These are phyloP conservation scores for Russula griseocarnosa DNA, from an alignment of 768 basidiomycete genomes.

Conservation along the genomic window DNA sequence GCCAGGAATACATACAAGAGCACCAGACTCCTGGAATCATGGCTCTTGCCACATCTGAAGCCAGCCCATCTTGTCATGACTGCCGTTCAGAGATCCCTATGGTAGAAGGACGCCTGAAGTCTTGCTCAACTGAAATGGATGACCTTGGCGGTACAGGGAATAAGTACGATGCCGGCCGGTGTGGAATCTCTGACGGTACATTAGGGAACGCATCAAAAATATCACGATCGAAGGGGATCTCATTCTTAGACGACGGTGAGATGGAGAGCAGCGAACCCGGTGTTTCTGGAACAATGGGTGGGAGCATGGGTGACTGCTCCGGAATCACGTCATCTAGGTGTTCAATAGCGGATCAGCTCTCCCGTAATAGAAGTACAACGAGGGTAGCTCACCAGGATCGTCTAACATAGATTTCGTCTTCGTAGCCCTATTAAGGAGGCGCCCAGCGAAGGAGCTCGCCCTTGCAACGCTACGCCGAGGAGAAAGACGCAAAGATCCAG, in stretches of 20 bases:
- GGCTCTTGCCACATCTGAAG: constrained; percentile 6
- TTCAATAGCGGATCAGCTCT: neutral
- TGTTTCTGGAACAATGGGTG: constrained; percentile 30
- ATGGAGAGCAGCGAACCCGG: constrained; percentile 38
- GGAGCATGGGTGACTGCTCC: constrained; percentile 24
- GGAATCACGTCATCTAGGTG: constrained; percentile 23
- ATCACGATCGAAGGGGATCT: constrained; percentile 52
- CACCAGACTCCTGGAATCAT: neutral
- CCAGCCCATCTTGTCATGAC: constrained; percentile 10
- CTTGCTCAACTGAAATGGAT: neutral
- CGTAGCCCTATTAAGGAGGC: constrained; percentile 25
- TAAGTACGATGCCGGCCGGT: constrained; percentile 16
- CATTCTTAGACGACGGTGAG: constrained; percentile 37
- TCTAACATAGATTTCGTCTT: constrained; percentile 27
- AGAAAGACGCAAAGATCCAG: constrained; percentile 24
- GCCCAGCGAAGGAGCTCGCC: constrained; percentile 28
- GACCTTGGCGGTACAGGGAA: constrained; percentile 19
- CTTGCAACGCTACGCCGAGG: constrained; percentile 27
- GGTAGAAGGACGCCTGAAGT: constrained; percentile 18
- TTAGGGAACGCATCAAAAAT: constrained; percentile 71
- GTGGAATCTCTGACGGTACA: constrained; percentile 49
- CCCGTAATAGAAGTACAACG: neutral
- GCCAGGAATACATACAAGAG: neutral
- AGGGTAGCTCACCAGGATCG: constrained; percentile 18
- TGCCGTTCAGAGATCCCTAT: constrained; percentile 9